Evolutionary conservation across 108 stramenopile species (phyloP).

Genomic region (Skeletonema menzelii): DNA sequence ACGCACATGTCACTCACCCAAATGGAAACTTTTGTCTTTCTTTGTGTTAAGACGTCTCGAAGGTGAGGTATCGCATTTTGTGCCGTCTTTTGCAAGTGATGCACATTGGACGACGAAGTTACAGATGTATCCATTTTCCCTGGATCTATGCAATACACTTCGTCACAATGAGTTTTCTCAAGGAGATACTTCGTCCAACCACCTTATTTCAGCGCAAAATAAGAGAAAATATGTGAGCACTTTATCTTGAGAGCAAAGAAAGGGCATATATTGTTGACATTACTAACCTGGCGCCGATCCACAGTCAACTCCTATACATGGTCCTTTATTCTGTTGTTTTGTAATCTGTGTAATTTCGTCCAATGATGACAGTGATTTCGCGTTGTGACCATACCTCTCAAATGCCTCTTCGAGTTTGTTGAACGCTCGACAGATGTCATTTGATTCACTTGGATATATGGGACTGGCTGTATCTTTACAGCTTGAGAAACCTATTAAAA

Average conservation of each 20-base stretch:
- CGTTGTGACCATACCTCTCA: slow-evolving; percentile 47
- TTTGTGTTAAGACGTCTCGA: slow-evolving; percentile 6
- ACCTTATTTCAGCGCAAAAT: background rate
- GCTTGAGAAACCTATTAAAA: slow-evolving; percentile 21
- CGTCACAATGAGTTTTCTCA: slow-evolving; percentile 31
- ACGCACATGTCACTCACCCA: slow-evolving; percentile 74
- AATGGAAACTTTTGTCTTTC: slow-evolving; percentile 22
- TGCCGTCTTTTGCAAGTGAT: slow-evolving; percentile 46
- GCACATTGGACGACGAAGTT: slow-evolving; percentile 9
- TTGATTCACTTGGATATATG: background rate
- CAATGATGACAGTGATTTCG: slow-evolving; percentile 2
- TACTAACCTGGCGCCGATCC: slow-evolving; percentile 61
- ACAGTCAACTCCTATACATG: slow-evolving; percentile 53
- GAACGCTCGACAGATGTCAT: slow-evolving; percentile 54
- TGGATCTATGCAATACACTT: slow-evolving; percentile 65
- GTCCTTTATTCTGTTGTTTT: background rate
- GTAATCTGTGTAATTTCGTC: background rate
- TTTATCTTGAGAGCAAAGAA: background rate
- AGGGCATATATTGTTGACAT: background rate
- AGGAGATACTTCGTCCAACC: slow-evolving; percentile 73
- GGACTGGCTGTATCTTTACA: background rate
- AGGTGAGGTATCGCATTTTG: slow-evolving; percentile 36
- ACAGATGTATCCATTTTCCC: slow-evolving; percentile 47
- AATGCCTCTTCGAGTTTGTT: slow-evolving; percentile 63
- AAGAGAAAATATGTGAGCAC: background rate